These are phyloP conservation scores for Jaapia argillacea DNA, from an alignment of 768 basidiomycete species.

Conservation along the genomic window DNA sequence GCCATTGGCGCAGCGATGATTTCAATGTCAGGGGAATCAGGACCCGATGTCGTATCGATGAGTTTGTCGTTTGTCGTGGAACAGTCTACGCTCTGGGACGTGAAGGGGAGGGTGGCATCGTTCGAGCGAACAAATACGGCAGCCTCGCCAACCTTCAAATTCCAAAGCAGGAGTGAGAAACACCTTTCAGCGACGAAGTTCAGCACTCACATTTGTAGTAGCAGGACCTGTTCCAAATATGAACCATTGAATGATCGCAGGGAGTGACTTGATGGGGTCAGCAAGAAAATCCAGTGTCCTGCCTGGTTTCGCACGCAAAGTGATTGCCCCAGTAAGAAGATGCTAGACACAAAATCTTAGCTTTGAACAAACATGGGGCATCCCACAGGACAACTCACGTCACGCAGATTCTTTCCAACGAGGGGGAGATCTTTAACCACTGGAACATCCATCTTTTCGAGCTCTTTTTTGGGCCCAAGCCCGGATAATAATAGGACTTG, in stretches of 20 bases:
- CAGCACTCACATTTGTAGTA: neutral
- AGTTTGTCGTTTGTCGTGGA: too few relatives aligned
- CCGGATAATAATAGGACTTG: slow-evolving; percentile 68
- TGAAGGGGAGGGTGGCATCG: too few relatives aligned
- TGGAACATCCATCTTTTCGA: slow-evolving; percentile 41
- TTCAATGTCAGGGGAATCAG: slow-evolving; percentile 25
- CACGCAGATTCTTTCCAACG: slow-evolving; percentile 65
- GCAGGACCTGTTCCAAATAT: neutral
- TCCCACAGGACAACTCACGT: slow-evolving; percentile 24
- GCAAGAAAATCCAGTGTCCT: slow-evolving; percentile 7
- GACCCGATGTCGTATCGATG: slow-evolving; percentile 23
- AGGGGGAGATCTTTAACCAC: slow-evolving; percentile 55
- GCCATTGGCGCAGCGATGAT: slow-evolving; percentile 18
- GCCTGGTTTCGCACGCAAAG: slow-evolving; percentile 9
- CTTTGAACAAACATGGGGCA: neutral
- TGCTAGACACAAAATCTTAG: slow-evolving; percentile 2
- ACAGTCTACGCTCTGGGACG: too few relatives aligned
- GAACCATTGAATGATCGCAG: neutral
- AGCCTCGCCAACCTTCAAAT: slow-evolving; percentile 30
- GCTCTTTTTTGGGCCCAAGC: slow-evolving; percentile 54
- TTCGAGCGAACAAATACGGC: slow-evolving; percentile 46
- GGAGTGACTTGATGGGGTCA: neutral
- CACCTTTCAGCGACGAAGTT: too few relatives aligned
- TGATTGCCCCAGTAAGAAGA: slow-evolving; percentile 4
- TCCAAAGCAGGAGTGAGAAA: too few relatives aligned